Evolutionary conservation across 257 asterid species (phyloP).

Genomic region (Buddleja alternifolia): DNA sequence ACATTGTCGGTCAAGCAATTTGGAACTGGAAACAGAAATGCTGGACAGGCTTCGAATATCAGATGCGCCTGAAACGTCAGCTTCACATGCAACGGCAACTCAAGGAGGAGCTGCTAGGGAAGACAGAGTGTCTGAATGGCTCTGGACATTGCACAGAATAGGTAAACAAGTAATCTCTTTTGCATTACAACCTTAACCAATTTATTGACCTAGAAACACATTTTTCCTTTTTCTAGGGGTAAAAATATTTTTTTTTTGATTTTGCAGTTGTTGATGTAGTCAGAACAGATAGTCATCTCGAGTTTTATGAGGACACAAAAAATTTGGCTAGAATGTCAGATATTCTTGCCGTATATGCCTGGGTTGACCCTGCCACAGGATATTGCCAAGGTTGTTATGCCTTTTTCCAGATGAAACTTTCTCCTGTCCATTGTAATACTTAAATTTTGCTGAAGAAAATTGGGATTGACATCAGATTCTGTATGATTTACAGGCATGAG

Average conservation of each 20-base stretch:
- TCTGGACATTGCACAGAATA: slow-evolving; percentile 95
- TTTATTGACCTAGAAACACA: slow-evolving; percentile 3
- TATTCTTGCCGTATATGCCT: slow-evolving; percentile 97
- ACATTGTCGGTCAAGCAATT: slow-evolving; percentile 45
- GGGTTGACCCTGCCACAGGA: slow-evolving; percentile 98
- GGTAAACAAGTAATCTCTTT: slow-evolving; percentile 46
- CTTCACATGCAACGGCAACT: slow-evolving; percentile 46
- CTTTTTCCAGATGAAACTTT: slow-evolving; percentile 22
- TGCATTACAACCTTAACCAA: slow-evolving; percentile 14
- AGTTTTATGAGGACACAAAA: slow-evolving; percentile 83
- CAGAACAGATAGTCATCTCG: slow-evolving; percentile 96
- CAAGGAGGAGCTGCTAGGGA: slow-evolving; percentile 62
- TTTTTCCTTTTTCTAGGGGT: slow-evolving; percentile 22
- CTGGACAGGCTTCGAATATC: slow-evolving; percentile 61
- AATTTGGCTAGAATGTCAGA: slow-evolving; percentile 98
- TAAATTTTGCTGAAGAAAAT: background rate
- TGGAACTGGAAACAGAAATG: slow-evolving; percentile 48
- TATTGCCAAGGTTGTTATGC: slow-evolving; percentile 84
- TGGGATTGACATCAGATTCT: slow-evolving; percentile 33
- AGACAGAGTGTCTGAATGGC: slow-evolving; percentile 95
- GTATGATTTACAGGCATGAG: slow-evolving; percentile 78
- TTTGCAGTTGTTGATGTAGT: slow-evolving; percentile 92
- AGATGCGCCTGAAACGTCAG: slow-evolving; percentile 61
- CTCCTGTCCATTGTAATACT: slow-evolving; percentile 22
- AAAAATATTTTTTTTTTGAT: slow-evolving; percentile 20